Conservation (phyloP, 805 yeast species). For the Maudiozyma saulgeensis region DNA sequence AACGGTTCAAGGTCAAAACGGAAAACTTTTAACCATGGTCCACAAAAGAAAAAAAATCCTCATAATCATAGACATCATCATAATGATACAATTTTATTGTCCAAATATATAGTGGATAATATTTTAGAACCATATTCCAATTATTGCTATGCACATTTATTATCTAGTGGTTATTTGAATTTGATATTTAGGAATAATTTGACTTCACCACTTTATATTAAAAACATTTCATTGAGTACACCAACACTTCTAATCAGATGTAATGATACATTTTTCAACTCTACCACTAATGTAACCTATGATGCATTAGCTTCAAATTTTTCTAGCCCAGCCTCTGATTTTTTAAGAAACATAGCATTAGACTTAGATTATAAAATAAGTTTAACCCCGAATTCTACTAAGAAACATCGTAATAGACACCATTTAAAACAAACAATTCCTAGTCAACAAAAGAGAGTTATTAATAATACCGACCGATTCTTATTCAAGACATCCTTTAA, state of each 20-base stretch:
- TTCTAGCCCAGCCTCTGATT: neutral
- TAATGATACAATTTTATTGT: slow-evolving; percentile 2
- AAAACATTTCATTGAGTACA: slow-evolving; percentile 10
- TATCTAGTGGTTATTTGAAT: slow-evolving; percentile 11
- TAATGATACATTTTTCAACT: neutral
- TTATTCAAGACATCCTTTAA: slow-evolving; percentile 29
- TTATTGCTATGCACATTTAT: slow-evolving; percentile 9
- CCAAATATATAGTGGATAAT: slow-evolving; percentile 5
- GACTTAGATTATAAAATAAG: neutral
- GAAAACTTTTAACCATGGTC: neutral
- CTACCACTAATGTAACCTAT: neutral
- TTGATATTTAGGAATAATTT: neutral
- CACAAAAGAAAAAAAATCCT: neutral
- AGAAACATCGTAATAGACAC: neutral
- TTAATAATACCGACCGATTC: neutral
- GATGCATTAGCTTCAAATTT: neutral
- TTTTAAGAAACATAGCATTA: neutral
- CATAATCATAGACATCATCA: neutral
- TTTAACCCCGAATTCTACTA: neutral
- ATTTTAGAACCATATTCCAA: slow-evolving; percentile 8
- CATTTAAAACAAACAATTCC: neutral
- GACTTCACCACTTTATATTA: neutral
- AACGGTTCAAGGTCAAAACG: neutral
- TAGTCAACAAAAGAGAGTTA: neutral
- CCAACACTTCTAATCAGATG: slow-evolving; percentile 17